Percentiles rank a stretch among this genome's conserved stretches.
These are phyloP conservation scores for Aspergillus fijiensis DNA, from an alignment of 2,329 filamentous ascomycete species.

Conservation along the genomic window DNA sequence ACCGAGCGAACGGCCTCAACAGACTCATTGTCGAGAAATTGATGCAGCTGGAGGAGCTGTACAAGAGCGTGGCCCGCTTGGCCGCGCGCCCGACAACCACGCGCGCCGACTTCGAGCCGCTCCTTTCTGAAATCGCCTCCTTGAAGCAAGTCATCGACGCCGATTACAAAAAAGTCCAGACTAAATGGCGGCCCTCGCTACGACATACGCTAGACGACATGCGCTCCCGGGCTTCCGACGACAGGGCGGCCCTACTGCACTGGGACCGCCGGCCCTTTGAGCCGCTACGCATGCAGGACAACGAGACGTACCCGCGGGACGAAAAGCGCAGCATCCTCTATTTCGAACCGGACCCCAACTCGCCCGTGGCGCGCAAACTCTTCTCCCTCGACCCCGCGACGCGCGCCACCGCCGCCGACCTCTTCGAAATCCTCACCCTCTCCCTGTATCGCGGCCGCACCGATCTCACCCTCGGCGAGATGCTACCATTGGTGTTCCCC, in stretches of 20 bases:
- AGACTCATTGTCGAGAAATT: conserved; percentile 18
- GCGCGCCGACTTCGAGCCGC: conserved; percentile 19
- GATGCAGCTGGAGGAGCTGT: conserved; percentile 31
- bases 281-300: conserved; percentile 57
- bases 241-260: conserved; percentile 48
- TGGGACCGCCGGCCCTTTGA: conserved; percentile 74
- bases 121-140: conserved; percentile 24
- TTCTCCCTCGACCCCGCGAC: conserved; percentile 15
- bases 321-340: conserved; percentile 35
- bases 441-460: conserved; percentile 26
- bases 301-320: conserved; percentile 67
- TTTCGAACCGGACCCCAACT: conserved; percentile 34
- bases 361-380: conserved; percentile 22
- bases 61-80: conserved; percentile 23
- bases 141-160: conserved; percentile 9
- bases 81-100: conserved; percentile 26
- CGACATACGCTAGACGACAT: conserved; percentile 48
- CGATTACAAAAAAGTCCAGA: conserved; percentile 25
- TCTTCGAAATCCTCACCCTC: conserved; percentile 28
- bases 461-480: conserved; percentile 26
- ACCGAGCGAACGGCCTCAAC: conserved; percentile 17
- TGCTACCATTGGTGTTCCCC: conserved; percentile 33
- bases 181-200: conserved; percentile 34
- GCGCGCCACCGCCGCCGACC: conserved; percentile 19
- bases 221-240: conserved; percentile 39